These are phyloP conservation scores for Vitis labrusca DNA, from an alignment of 164 flowering plant species.

Conservation along the genomic window DNA sequence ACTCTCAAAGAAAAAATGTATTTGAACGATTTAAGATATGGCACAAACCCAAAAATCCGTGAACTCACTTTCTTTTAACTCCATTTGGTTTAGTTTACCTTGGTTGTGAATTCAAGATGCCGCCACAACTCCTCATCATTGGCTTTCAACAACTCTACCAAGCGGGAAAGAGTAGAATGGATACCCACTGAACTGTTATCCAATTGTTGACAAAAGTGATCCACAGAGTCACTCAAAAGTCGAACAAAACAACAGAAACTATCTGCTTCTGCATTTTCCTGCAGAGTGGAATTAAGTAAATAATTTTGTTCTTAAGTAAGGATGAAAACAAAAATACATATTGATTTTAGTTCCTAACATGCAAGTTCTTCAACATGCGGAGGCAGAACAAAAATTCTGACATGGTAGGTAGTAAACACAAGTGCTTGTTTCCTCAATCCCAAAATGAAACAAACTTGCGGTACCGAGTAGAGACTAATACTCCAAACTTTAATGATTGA, in stretches of 20 bases:
- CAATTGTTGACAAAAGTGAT: constrained; percentile 72
- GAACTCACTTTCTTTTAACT: too few relatives aligned
- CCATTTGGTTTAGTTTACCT: constrained; percentile 30
- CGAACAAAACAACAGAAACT: constrained; percentile 76
- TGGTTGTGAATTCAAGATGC: constrained; percentile 59
- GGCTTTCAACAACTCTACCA: constrained; percentile 52
- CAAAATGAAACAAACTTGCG: too few relatives aligned
- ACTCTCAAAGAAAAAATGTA: too few relatives aligned
- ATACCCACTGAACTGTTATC: constrained; percentile 68
- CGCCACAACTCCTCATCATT: constrained; percentile 66
- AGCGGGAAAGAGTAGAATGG: constrained; percentile 60
- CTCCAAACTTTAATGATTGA: too few relatives aligned
- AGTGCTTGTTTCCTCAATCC: too few relatives aligned
- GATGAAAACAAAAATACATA: not conserved
- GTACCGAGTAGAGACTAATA: not conserved
- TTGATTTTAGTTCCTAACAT: not conserved
- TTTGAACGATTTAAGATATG: too few relatives aligned
- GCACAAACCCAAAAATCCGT: too few relatives aligned
- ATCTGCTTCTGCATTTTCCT: constrained; percentile 79
- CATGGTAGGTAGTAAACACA: too few relatives aligned
- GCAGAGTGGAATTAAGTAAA: constrained; percentile 12
- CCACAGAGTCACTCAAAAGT: constrained; percentile 66
- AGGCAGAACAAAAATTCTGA: not conserved
- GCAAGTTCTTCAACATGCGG: not conserved
- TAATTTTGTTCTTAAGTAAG: not conserved